phyloP scores from a whole-genome alignment of 2,329 filamentous ascomycete genomes.

The Incumbomyces delicatus region DNA sequence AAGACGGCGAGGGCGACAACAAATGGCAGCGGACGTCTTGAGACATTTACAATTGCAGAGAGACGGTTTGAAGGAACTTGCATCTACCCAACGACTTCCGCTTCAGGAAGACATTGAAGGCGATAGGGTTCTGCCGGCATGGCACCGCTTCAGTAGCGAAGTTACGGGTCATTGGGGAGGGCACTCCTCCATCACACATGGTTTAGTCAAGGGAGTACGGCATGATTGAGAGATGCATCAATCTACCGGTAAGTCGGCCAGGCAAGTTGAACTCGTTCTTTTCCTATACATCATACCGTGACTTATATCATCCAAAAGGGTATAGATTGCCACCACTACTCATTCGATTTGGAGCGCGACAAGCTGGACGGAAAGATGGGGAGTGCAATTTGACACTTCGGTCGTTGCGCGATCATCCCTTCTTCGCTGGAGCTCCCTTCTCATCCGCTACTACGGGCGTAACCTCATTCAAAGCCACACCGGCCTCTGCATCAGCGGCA shows the following conservation, averaged over 20 bases:
- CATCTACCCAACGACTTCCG: not conserved
- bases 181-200: no score
- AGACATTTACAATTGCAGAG: slow-evolving; percentile 8
- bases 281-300: no score
- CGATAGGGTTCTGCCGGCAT: no score
- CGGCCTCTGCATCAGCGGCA: not conserved
- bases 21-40: slow-evolving; percentile 46
- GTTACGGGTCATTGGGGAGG: no score
- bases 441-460: not conserved
- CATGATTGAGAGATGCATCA: no score
- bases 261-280: no score
- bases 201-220: no score
- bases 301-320: no score
- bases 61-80: not conserved
- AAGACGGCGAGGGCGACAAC: slow-evolving; percentile 28
- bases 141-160: no score
- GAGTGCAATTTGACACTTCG: not conserved
- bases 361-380: no score
- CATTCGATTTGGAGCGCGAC: not conserved
- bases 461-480: not conserved
- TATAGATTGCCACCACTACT: not conserved
- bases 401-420: not conserved
- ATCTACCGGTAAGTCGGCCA: no score
- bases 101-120: no score
- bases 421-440: not conserved